Base-by-base conservation (phyloP, 75 land plant genomes). In the Pseudotsuga menziesii region DNA sequence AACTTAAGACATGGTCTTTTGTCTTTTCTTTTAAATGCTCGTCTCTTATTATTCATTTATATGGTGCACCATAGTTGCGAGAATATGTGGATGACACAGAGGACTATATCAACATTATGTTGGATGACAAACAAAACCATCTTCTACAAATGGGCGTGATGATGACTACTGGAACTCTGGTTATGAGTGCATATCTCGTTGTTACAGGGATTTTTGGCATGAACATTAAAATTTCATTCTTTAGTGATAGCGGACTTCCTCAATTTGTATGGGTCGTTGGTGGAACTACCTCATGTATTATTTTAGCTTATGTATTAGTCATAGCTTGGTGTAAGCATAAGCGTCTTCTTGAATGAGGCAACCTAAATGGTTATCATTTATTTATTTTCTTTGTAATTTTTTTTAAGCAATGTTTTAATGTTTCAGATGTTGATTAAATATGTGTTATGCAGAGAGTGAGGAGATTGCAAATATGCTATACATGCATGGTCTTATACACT, bases 311-410 rank as follows among this genome's bases (percentile, higher is more conserved):
- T 27, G 80, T 86, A 17, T 44, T 85, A 26, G 84, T 91, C 36
- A 88, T 94, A 57, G 86, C 87, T 15, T 94, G 94, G 94, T 91
- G 92, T 71, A 91, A 88, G 85, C 85, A 80, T 72, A 91, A 76
- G 66, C 80, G 86, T 4, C 80, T 91, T 39, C 80, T 91, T 5
- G 94, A 91, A 75, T 91, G 70, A 83, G 13, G 6, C 41, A 4
- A 17, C 39, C 9, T 17, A 64, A 29, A 64, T 32, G 69, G n/a
- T 32, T 32, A 32, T 16, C 19, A 32, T 16, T 64, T 32, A 8
- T 41, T 5, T 4, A 41, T 41, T 5, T 41, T 41, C 6, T 5
- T 41, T 6, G 0, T 41, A 41, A 0, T 0, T 5, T 41, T 5
- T 5, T 39, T 4, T 39, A 39, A 41, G 5, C 48, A 41, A 5